phyloP scores from a whole-genome alignment of 2,329 filamentous ascomycete genomes.

The Sphaceloma murrayae region DNA sequence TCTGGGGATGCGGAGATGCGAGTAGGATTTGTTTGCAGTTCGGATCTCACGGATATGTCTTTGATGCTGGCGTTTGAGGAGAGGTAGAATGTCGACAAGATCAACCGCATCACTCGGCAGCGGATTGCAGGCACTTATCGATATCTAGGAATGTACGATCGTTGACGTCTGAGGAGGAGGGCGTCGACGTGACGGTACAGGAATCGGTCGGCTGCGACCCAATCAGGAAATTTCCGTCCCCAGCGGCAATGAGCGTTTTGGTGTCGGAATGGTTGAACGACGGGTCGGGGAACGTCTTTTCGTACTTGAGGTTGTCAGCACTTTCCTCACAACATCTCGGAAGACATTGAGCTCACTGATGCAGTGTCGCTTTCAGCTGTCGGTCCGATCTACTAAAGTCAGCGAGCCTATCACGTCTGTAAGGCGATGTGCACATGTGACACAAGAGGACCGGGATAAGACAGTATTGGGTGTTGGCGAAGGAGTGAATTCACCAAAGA shows the following conservation, averaged over 20 bases:
- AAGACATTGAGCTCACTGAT: no score
- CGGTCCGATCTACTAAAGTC: no score
- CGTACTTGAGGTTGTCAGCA: no score
- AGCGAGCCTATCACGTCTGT: no score
- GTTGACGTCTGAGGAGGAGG: constrained; percentile 8
- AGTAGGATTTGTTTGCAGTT: no score
- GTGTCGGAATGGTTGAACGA: not conserved
- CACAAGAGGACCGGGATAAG: no score
- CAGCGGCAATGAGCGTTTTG: not conserved
- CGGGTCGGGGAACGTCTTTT: not conserved
- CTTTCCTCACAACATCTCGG: no score
- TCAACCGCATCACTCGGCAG: not conserved
- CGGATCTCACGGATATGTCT: no score
- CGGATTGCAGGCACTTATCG: not conserved
- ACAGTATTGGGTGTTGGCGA: no score
- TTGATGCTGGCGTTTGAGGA: not conserved
- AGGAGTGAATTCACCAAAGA: no score
- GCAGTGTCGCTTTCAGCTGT: no score
- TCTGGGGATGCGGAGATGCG: constrained; percentile 3
- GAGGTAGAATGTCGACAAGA: not conserved
- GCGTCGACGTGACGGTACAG: not conserved
- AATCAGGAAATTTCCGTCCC: not conserved
- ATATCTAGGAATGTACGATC: constrained; percentile 13
- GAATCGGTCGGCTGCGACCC: not conserved
- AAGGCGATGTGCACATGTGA: no score